Base-by-base conservation (phyloP, 345 rosid genomes). In the Eucalyptus marginata region DNA sequence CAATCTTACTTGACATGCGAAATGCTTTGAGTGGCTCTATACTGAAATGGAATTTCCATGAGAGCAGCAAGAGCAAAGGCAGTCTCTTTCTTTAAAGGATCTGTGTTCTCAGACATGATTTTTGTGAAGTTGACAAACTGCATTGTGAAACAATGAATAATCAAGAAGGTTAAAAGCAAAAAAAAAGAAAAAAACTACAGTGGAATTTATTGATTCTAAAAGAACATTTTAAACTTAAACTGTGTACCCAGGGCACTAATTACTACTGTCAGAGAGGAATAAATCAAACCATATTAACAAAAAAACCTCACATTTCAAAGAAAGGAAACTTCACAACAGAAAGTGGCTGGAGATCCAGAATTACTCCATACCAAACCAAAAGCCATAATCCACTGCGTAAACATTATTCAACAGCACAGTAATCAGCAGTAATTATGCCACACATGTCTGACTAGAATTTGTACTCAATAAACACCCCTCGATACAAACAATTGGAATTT, bases 11-110 rank as follows among this genome's bases (percentile, higher is more conserved):
- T 87, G 86, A 88, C 86, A 88, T n/a, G 88, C 89, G 87, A 88
- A 90, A 97, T 96, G 88, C 89, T 90, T 88, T 93, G 94, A 52
- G 98, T 94, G 62, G 99, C 99, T 92, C 93, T 96, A 93, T 94
- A 98, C 90, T 98, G 99, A 89, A 90, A 86, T 4, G 99, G 99
- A 64, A 98, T 94, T 93, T 98, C 99, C 99, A 98, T 98, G 58
- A 98, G 98, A 68, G 99, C 98, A 88, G 97, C 97, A 52, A 96
- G 99, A 71, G 99, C 99, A 80, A 98, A 98, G 25, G 96, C 96
- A 87, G 98, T 87, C 90, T 98, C 99, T 89, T 96, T 97, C 92
- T 93, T 95, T 17, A 96, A 91, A 80, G 93, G 9, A 49, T 94
- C 96, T 33, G 81, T 89, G 90, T 95, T 94, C 90, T 95, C 95